Percentiles rank a stretch among this genome's conserved stretches.
Conservation (phyloP, 1,139 yeast species). For the Waltiozyma sp. region DNA sequence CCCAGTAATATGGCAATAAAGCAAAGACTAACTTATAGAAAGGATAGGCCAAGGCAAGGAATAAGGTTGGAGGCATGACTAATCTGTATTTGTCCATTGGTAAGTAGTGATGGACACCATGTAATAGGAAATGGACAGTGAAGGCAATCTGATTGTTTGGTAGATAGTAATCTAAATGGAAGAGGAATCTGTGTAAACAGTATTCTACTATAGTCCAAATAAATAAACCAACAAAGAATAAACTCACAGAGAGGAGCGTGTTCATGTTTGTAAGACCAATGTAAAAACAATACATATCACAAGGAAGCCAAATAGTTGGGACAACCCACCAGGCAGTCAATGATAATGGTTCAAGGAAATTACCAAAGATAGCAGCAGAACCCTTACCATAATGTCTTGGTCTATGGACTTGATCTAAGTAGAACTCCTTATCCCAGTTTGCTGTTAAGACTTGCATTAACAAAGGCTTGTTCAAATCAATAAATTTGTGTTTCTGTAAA, state of each 20-base stretch:
- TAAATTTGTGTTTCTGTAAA: slow-evolving; percentile 65
- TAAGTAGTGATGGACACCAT: slow-evolving; percentile 92
- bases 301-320: slow-evolving; percentile 84
- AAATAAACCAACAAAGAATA: slow-evolving; percentile 57
- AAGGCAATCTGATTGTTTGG: slow-evolving; percentile 73
- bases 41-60: slow-evolving; percentile 46
- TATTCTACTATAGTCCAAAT: slow-evolving; percentile 93
- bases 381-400: slow-evolving; percentile 92
- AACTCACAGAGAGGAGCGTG: slow-evolving; percentile 21
- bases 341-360: slow-evolving; percentile 60
- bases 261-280: slow-evolving; percentile 29
- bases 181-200: slow-evolving; percentile 75
- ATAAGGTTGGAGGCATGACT: slow-evolving; percentile 92
- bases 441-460: slow-evolving; percentile 68
- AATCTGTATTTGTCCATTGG: slow-evolving; percentile 93
- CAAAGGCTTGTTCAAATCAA: slow-evolving; percentile 76
- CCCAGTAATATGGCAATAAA: slow-evolving; percentile 46
- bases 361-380: slow-evolving; percentile 80
- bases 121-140: slow-evolving; percentile 78
- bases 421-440: slow-evolving; percentile 73
- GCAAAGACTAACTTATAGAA: slow-evolving; percentile 48
- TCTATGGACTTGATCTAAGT: slow-evolving; percentile 91
- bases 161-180: slow-evolving; percentile 79
- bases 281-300: slow-evolving; percentile 42
- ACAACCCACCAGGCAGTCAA: slow-evolving; percentile 74